Base-by-base conservation (phyloP, 768 basidiomycete species). In the Hemileccinum impolitum region DNA sequence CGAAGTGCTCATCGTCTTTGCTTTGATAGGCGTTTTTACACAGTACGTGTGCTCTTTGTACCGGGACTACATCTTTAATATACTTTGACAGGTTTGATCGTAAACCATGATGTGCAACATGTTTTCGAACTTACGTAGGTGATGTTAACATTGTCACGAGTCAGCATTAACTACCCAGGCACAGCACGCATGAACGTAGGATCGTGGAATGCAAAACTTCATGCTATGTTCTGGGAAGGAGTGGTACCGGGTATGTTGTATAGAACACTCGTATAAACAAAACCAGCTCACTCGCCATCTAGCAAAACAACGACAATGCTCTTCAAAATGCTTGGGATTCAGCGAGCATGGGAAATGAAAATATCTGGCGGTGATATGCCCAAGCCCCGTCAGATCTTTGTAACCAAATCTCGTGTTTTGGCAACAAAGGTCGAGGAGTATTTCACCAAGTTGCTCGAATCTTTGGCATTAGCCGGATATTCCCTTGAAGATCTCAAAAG, bases 291-390 rank as follows among this genome's bases (percentile, higher is more conserved):
- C 18, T 19, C 12, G 17, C 3, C 1, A 6, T 18, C 15, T 36
- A 86, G 86, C 1, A 87, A 87, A 73, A 88, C 84, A 0, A 88
- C 87, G 0, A 83, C 85, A 0, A 86, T 89, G 76, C 68, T 89
- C 1, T 85, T 83, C 70, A 87, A 85, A 62, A 87, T 89, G 77
- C 71, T 87, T 2, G 75, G 78, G 2, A 78, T 86, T 7, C 82
- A 88, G 54, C 68, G 76, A n/a, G 72, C 77, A 3, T 82, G 75
- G 66, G 63, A 76, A 34, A 51, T 70, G 21, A 63, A 68, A 19
- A 9, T 5, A 2, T 45, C 46, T 8, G 39, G 30, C 12, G 12
- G 30, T 9, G 67, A 61, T 15, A 62, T 71, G 34, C 59, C 67
- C 1, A 80, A 76, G 56, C 81, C 82, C 4, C 75, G 84, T 12